These are phyloP conservation scores for Phytophthora agathidicida DNA, from an alignment of 352 stramenopile species.

Conservation along the genomic window DNA sequence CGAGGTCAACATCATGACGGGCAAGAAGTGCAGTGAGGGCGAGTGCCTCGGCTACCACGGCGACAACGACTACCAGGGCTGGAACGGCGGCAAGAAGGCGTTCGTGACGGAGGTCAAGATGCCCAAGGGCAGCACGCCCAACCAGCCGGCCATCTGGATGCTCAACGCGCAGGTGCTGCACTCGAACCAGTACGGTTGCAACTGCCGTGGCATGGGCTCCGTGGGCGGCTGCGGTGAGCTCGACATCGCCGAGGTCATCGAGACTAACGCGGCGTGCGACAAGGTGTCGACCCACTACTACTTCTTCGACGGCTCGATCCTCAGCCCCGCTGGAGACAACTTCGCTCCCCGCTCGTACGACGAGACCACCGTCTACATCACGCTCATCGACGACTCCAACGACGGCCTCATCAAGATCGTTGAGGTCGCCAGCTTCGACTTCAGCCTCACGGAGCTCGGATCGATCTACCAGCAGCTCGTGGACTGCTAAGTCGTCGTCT, in stretches of 20 bases:
- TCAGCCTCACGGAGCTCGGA: slow-evolving; percentile 35
- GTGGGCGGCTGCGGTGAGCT: slow-evolving; percentile 68
- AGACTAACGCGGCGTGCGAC: slow-evolving; percentile 40
- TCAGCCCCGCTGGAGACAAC: slow-evolving; percentile 49
- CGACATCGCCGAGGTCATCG: slow-evolving; percentile 72
- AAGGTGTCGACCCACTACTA: slow-evolving; percentile 71
- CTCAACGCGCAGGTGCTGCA: slow-evolving; percentile 63
- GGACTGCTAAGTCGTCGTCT: slow-evolving; percentile 36
- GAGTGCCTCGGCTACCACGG: slow-evolving; percentile 44
- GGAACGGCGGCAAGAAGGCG: slow-evolving; percentile 66
- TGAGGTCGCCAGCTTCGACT: slow-evolving; percentile 60
- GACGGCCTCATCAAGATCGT: slow-evolving; percentile 67
- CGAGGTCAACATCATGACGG: slow-evolving; percentile 75
- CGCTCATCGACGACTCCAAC: slow-evolving; percentile 60
- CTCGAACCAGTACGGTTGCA: slow-evolving; percentile 67
- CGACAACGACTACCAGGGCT: slow-evolving; percentile 62
- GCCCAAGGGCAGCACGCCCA: slow-evolving; percentile 32
- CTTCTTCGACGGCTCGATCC: slow-evolving; percentile 55
- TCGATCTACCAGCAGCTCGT: slow-evolving; percentile 41
- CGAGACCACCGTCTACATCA: slow-evolving; percentile 55
- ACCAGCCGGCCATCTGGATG: slow-evolving; percentile 67
- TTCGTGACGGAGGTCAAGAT: slow-evolving; percentile 73
- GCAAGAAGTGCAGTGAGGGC: slow-evolving; percentile 42
- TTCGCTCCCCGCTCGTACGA: slow-evolving; percentile 44
- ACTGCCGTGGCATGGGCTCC: slow-evolving; percentile 62